Evolutionary conservation across 257 asterid species (phyloP), one percentile per base, ranked within the genome.

Genomic region (Mitragyna speciosa): DNA sequence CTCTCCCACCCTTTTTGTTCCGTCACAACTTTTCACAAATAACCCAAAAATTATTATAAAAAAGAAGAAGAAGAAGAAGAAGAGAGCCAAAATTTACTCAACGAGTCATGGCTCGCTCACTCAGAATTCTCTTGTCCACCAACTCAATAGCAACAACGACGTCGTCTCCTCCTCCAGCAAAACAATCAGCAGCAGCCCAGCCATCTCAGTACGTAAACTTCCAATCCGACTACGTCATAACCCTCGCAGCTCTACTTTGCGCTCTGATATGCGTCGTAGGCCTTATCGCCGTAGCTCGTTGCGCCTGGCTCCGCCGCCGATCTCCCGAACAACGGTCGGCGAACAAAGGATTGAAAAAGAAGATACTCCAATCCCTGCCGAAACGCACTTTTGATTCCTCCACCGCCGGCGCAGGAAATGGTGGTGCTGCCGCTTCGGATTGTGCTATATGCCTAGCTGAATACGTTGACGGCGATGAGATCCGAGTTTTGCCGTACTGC

Each of bases 401-500:
- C 6, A 41, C 87, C 61, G 67, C 86, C 64, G 78, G 66, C 39
- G 19, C 70, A 47, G 82, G 30, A 0, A 47, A 61, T 12, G 73
- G 33, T 3, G n/a, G 45, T 3, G 75, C 39, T 39, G 76, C 65
- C 39, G 14, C 54, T 69, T 79, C 83, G 63, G 91, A 87, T 54
- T 89, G 92, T 78, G 86, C 92, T 36, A 89, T 89, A 30, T 89
- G 92, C 64, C 61, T 89, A 30, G 45, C 89, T 71, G 90, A 89
- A 63, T 90, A 86, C 78, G 85, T 15, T 70, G 85, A 82, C 70
- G 94, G 91, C 49, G 93, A 90, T 26, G 91, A 89, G 85, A 80
- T 90, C 26, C 83, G 92, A 19, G 81, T 87, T 49, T 70, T 90
- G 73, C 94, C 94, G 75, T 89, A 83, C 84, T 90, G 92, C 82